Evolutionary conservation across 192 early-diverging fungal species (phyloP).

Genomic region (Coemansia sp.): DNA sequence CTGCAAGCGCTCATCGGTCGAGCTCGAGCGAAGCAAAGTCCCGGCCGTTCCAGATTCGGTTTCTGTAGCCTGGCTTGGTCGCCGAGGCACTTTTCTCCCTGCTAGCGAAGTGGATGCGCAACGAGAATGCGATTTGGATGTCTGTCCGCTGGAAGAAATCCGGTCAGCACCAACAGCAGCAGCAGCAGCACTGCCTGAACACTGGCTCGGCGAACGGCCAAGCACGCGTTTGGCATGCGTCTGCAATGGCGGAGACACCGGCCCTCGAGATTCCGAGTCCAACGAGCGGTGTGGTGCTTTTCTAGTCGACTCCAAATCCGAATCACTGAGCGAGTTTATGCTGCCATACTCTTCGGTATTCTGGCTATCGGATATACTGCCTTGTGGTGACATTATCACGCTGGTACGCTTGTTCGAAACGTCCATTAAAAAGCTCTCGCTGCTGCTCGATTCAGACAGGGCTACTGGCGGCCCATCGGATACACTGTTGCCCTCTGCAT

Average conservation of each 20-base stretch:
- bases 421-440: slow-evolving; percentile 26
- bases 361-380: neutral
- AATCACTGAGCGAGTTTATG: slow-evolving; percentile 38
- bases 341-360: slow-evolving; percentile 27
- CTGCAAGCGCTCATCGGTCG: slow-evolving; percentile 41
- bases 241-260: slow-evolving; percentile 5
- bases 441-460: slow-evolving; percentile 7
- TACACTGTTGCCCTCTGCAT: neutral
- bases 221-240: slow-evolving; percentile 22
- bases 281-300: no score
- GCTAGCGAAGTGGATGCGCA: slow-evolving; percentile 33
- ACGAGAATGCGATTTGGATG: slow-evolving; percentile 40
- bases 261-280: no score
- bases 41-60: slow-evolving; percentile 5
- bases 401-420: slow-evolving; percentile 5
- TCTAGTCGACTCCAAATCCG: slow-evolving; percentile 19
- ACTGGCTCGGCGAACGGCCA: slow-evolving; percentile 30
- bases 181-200: slow-evolving; percentile 11
- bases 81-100: slow-evolving; percentile 14
- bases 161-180: neutral
- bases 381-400: neutral
- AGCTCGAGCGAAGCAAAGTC: slow-evolving; percentile 37
- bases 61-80: slow-evolving; percentile 41
- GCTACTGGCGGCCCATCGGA: neutral
- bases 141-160: slow-evolving; percentile 7